phyloP scores from a whole-genome alignment of 2,329 filamentous ascomycete species.

The Mollisia scopiformis region DNA sequence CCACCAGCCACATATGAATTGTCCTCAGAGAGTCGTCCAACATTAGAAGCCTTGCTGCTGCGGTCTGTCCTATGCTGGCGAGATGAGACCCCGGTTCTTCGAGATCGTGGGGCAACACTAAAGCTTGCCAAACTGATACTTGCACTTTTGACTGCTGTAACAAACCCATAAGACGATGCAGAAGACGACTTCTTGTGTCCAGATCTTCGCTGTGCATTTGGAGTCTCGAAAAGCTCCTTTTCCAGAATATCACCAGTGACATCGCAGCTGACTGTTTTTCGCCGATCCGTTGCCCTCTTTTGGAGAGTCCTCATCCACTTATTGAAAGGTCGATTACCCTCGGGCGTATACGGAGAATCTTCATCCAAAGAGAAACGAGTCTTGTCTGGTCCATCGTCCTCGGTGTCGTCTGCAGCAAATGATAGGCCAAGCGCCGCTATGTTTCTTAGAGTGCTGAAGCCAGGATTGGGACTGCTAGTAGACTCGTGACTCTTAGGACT shows the following conservation, averaged over 20 bases:
- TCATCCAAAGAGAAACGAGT: constrained; percentile 34
- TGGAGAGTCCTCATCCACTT: constrained; percentile 76
- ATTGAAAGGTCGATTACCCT: constrained; percentile 55
- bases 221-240: constrained; percentile 28
- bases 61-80: constrained; percentile 62
- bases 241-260: constrained; percentile 25
- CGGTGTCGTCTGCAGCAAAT: constrained; percentile 38
- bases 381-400: constrained; percentile 6
- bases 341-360: constrained; percentile 16
- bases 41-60: constrained; percentile 63
- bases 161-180: constrained; percentile 75
- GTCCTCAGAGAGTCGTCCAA: constrained; percentile 65
- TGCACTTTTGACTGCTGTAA: constrained; percentile 80
- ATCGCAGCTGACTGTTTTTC: constrained; percentile 40
- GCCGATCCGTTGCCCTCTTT: constrained; percentile 53
- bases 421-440: constrained; percentile 45
- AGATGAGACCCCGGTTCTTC: constrained; percentile 54
- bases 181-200: constrained; percentile 65
- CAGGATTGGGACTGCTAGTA: constrained; percentile 29
- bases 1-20: constrained; percentile 62
- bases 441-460: constrained; percentile 44
- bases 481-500: constrained; percentile 26
- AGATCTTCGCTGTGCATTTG: constrained; percentile 42
- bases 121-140: constrained; percentile 76
- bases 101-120: constrained; percentile 68